Conservation (phyloP, 2,329 filamentous ascomycete species). For the Fusarium newnesense region DNA sequence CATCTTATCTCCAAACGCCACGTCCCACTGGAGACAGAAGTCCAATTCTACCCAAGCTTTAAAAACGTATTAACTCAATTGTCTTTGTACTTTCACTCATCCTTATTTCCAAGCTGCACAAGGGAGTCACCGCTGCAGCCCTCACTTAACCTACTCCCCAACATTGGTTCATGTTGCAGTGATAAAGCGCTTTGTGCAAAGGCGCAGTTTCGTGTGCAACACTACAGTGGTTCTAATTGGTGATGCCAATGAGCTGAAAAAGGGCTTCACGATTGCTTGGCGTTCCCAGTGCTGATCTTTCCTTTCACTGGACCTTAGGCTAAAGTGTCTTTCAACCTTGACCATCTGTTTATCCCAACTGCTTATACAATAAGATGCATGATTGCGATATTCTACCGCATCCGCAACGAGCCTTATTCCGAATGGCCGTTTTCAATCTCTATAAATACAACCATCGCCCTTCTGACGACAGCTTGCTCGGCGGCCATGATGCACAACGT, state of each 20-base stretch:
- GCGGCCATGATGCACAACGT: background rate
- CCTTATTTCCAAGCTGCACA: background rate
- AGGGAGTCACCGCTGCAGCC: background rate
- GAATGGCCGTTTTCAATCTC: background rate
- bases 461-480: background rate
- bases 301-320: background rate
- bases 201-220: background rate
- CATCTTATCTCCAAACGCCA: no score
- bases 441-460: background rate
- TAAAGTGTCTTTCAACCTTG: background rate
- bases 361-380: background rate
- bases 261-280: background rate
- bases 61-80: no score
- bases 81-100: background rate
- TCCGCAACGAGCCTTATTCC: background rate
- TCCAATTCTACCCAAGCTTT: no score
- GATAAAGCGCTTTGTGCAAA: background rate
- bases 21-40: no score
- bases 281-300: rapidly evolving
- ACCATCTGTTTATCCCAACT: background rate
- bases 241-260: background rate
- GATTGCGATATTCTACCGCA: background rate
- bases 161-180: background rate
- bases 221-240: background rate
- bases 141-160: background rate